Evolutionary conservation across 495 filamentous ascomycete genomes (phyloP).

Genomic region (Trichocladium antarcticum): DNA sequence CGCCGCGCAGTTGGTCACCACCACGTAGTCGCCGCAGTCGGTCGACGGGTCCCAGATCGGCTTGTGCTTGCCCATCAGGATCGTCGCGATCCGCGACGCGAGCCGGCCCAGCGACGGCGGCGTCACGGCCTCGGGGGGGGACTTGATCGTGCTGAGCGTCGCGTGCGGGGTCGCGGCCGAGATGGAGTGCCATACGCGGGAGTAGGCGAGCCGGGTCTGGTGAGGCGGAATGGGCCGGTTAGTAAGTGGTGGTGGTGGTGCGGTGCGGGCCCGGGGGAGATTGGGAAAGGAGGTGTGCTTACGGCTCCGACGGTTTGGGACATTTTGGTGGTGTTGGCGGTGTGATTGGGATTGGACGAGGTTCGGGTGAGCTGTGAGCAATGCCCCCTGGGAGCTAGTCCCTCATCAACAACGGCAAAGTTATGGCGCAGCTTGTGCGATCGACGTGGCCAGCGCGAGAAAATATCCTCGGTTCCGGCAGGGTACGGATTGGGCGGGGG

Average conservation of each 20-base stretch:
- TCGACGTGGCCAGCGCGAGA: background rate
- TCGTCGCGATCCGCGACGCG: constrained; percentile 77
- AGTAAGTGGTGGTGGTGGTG: background rate
- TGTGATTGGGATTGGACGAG: background rate
- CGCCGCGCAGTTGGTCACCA: constrained; percentile 77
- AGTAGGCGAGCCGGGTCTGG: constrained; percentile 93
- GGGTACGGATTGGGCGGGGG: background rate
- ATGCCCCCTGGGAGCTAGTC: constrained; percentile 19
- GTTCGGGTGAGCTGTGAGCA: background rate
- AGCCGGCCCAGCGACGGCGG: constrained; percentile 72
- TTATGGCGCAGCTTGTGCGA: background rate
- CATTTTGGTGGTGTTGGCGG: constrained; percentile 11
- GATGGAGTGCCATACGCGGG: constrained; percentile 84
- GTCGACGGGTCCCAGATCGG: constrained; percentile 92
- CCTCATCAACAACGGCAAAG: constrained; percentile 15
- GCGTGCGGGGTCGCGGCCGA: constrained; percentile 51
- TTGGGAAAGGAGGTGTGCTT: background rate
- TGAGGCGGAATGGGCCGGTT: no score
- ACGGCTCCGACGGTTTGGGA: constrained; percentile 20
- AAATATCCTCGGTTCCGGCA: background rate
- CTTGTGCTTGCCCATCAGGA: constrained; percentile 99
- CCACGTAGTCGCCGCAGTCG: constrained; percentile 98
- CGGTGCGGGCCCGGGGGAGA: background rate
- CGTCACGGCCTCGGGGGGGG: constrained; percentile 44
- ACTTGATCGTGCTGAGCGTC: constrained; percentile 40